Conservation (phyloP, 495 filamentous ascomycete genomes). For the Penicillium fimorum region DNA sequence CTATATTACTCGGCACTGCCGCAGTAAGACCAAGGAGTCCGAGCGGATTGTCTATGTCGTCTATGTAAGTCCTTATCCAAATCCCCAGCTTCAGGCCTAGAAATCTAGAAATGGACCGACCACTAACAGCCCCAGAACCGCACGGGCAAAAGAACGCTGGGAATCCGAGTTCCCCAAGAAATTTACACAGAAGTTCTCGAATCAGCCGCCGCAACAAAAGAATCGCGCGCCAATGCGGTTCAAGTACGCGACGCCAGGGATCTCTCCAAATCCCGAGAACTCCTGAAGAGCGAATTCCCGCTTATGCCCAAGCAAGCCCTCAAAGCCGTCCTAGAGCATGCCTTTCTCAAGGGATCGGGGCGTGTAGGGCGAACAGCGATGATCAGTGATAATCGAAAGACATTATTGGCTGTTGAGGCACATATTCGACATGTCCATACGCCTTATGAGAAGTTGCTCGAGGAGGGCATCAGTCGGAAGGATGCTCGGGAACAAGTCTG, state of each 20-base stretch:
- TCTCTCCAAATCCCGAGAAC: conserved; percentile 27
- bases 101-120: no score
- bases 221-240: conserved; percentile 41
- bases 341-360: conserved; percentile 51
- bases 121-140: conserved; percentile 26
- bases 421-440: conserved; percentile 52
- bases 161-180: conserved; percentile 47
- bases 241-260: conserved; percentile 38
- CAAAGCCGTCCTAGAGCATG: conserved; percentile 41
- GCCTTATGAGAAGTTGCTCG: conserved; percentile 44
- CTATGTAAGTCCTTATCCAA: conserved; percentile 30
- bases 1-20: conserved; percentile 51
- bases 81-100: background rate
- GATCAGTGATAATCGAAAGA: conserved; percentile 37
- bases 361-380: conserved; percentile 46
- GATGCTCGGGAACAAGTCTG: conserved; percentile 31
- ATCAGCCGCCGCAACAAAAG: conserved; percentile 34
- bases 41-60: conserved; percentile 42
- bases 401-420: conserved; percentile 47
- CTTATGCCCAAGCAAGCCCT: conserved; percentile 41
- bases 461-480: conserved; percentile 20
- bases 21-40: conserved; percentile 44
- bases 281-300: conserved; percentile 41
- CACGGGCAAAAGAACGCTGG: conserved; percentile 33
- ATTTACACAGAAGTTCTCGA: conserved; percentile 35